Evolutionary conservation across 163 green algal species (phyloP).

Genomic region (Prototheca wickerhamii): DNA sequence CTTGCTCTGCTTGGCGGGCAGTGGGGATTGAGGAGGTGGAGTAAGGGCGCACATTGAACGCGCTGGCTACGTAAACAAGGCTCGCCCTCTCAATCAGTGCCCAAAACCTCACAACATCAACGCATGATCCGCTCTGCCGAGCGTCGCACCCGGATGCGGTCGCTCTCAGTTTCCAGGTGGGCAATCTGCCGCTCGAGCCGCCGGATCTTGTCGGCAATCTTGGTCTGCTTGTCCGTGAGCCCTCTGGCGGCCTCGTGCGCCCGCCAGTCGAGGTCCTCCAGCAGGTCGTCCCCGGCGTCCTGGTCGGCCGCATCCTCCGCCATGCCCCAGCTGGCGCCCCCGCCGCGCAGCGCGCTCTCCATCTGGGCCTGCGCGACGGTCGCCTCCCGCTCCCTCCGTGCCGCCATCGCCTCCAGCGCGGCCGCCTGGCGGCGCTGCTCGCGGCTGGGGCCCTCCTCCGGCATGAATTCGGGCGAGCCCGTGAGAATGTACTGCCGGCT

Average conservation of each 20-base stretch:
- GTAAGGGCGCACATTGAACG: too few species aligned
- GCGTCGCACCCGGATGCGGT: background rate
- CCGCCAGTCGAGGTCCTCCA: constrained; percentile 55
- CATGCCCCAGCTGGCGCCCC: constrained; percentile 55
- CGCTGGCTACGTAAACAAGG: too few species aligned
- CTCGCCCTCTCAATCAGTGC: too few species aligned
- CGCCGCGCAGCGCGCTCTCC: constrained; percentile 30
- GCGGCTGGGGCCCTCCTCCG: constrained; percentile 61
- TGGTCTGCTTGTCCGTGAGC: constrained; percentile 60
- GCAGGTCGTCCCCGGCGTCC: constrained; percentile 15
- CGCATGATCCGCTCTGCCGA: too few species aligned
- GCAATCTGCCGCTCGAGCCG: constrained; percentile 48
- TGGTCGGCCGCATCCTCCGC: constrained; percentile 34
- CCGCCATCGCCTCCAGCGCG: constrained; percentile 39
- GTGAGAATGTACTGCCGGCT: constrained; percentile 68
- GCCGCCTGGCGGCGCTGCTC: constrained; percentile 42
- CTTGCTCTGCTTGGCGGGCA: constrained; percentile 8
- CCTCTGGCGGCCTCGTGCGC: constrained; percentile 32
- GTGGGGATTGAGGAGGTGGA: too few species aligned
- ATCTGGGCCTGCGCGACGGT: constrained; percentile 46
- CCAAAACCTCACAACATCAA: too few species aligned
- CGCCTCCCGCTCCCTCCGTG: constrained; percentile 30
- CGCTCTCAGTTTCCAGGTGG: background rate
- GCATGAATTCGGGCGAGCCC: constrained; percentile 74
- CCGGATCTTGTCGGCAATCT: constrained; percentile 67